Base-by-base conservation (phyloP, 1,284 basidiomycete genomes). In the Polyporus tsugae region DNA sequence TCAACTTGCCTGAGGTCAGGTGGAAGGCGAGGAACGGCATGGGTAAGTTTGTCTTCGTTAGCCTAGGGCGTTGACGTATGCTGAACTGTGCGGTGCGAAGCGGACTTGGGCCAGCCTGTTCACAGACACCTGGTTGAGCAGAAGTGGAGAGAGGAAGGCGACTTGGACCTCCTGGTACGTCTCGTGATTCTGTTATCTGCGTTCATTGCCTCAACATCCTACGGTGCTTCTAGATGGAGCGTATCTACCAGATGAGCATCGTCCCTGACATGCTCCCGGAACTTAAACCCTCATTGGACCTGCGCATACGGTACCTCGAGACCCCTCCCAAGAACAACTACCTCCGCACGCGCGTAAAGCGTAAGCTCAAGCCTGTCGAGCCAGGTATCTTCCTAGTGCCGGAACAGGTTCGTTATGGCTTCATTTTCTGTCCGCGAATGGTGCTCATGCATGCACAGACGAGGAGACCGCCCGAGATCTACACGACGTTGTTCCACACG, bases 171-270 rank as follows among this genome's bases (percentile, higher is more conserved):
- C 55, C 82, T 98, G 78, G 94, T 95, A 69, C 57, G 91, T 82
- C n/a, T 2, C 17, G 1, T n/a, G 1, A 11, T 62, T 42, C 52
- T 17, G 10, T 64, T 36, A n/a, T n/a, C 60, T 2, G 13, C 17
- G 13, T 3, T 11, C 33, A 17, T 10, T 35, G 29, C 13, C 22
- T 52, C 5, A 63, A 7, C 39, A 10, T 53, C 15, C 46, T 22
- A 6, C 0, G 13, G 2, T 13, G 10, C 9, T 15, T 25, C 6
- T 53, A 96, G 91, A 98, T 98, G 94, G 94, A 98, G 79, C 91
- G 96, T 74, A 80, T 97, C 59, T 85, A 93, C 75, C 92, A 96
- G 81, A 95, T 98, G 94, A 83, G 91, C 63, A 90, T 99, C 63
- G 85, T 98, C 4, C 97, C 97, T 0, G 97, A 99, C 78, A 82